Base-by-base conservation (phyloP, 805 yeast species). In the Cyberlindnera xishuangbannaensis region DNA sequence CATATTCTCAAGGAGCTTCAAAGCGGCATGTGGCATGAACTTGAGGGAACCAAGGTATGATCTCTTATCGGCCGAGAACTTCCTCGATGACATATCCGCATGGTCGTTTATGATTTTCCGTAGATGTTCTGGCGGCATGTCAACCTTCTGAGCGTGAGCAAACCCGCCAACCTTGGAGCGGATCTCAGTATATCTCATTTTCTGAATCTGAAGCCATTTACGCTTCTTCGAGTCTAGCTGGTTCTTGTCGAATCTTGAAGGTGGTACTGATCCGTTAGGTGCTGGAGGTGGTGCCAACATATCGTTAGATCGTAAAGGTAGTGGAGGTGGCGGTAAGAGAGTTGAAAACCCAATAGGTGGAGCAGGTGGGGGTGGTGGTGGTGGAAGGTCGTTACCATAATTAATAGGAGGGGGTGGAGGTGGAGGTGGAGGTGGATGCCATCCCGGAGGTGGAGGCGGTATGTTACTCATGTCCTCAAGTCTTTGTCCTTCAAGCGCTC, bases 81-180 rank as follows among this genome's bases (percentile, higher is more conserved):
- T 77, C 43, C 75, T 73, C 2, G 88, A 75, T 2, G 94, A 75
- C 65, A 88, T 72, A 50, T 90, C 96, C 1, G 87, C 87, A 49
- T 86, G 95, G 40, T 78, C 85, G 31, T 71, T 69, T 52, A 90
- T 75, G 38, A 87, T 83, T 53, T 84, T 85, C 27, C 98, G 68
- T 16, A 90, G 61, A 59, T 88, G 97, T 50, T 88, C 95, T 0
- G 95, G 94, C 1, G 97, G 96, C 87, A 88, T 81, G 44, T 84
- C 87, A 2, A 77, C 69, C 50, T 83, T 83, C 9, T 69, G 69
- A 0, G 82, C 68, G 30, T 71, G 76, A 9, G 76, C 75, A 27
- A 63, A 61, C 11, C 79, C 68, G 22, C 73, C 64, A 21, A 36
- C 44, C 35, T 50, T 51, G 9, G 48, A 41, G 21, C 49, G 42